Evolutionary conservation across 768 basidiomycete genomes (phyloP).

Genomic region (Galerina sulciceps): DNA sequence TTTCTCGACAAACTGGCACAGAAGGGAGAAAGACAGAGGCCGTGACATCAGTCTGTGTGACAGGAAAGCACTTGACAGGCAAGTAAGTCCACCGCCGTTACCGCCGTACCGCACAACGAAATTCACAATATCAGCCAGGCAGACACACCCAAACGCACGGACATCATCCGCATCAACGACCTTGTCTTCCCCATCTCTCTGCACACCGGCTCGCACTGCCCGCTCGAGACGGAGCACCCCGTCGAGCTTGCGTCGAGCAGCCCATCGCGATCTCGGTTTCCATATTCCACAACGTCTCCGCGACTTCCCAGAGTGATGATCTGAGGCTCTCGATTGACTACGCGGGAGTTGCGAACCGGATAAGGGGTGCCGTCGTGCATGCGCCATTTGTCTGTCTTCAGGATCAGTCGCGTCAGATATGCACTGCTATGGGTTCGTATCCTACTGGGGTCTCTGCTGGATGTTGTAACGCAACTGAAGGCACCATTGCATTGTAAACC

Average conservation of each 20-base stretch:
- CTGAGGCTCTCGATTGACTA: slow-evolving; percentile 70
- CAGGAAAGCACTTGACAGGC: too few relatives aligned
- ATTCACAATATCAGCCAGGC: not conserved
- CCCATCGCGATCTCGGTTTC: slow-evolving; percentile 56
- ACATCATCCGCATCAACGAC: slow-evolving; percentile 51
- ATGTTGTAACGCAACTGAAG: slow-evolving; percentile 48
- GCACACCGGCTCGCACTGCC: slow-evolving; percentile 49
- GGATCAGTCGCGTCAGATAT: slow-evolving; percentile 45
- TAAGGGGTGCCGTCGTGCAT: slow-evolving; percentile 31
- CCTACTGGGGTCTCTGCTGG: slow-evolving; percentile 30
- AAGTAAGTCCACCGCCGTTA: too few relatives aligned
- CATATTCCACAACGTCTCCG: slow-evolving; percentile 53
- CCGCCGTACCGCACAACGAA: too few relatives aligned
- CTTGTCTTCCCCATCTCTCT: slow-evolving; percentile 47
- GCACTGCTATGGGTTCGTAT: slow-evolving; percentile 36
- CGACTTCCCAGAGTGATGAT: slow-evolving; percentile 56
- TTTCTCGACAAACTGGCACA: too few relatives aligned
- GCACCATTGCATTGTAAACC: slow-evolving; percentile 55
- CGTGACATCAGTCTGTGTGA: too few relatives aligned
- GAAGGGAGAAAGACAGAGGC: too few relatives aligned
- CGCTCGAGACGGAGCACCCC: slow-evolving; percentile 29
- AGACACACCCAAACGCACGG: slow-evolving; percentile 12
- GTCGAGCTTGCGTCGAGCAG: too few relatives aligned
- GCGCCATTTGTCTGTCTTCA: slow-evolving; percentile 47
- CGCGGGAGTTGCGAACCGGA: slow-evolving; percentile 42